A percentile compares a stretch with the other conserved stretches of the same genome.
These are phyloP conservation scores for Phytopythium chamaehyphon DNA, from an alignment of 352 stramenopile species.

Conservation along the genomic window DNA sequence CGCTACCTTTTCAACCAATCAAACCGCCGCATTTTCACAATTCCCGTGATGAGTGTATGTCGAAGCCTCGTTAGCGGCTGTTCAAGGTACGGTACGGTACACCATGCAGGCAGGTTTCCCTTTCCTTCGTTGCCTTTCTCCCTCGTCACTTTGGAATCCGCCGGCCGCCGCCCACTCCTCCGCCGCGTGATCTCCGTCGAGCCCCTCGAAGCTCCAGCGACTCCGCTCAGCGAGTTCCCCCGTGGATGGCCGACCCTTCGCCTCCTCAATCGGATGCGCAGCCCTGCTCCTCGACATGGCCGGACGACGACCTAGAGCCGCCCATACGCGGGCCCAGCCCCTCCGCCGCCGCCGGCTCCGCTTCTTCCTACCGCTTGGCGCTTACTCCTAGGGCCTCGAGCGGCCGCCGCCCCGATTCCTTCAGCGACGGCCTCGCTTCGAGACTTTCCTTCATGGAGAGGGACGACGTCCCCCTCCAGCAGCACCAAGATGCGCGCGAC, in stretches of 20 bases:
- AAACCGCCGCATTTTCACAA: no score
- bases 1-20: background rate
- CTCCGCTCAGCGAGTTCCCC: slow-evolving; percentile 5
- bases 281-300: slow-evolving; percentile 4
- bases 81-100: background rate
- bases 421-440: slow-evolving; percentile 5
- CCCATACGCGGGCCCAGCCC: background rate
- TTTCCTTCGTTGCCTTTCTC: background rate
- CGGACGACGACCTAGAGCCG: slow-evolving; percentile 3
- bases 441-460: slow-evolving; percentile 8
- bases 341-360: slow-evolving; percentile 23
- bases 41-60: slow-evolving; percentile 7
- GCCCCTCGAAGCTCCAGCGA: background rate
- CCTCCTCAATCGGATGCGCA: slow-evolving; percentile 11
- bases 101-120: background rate
- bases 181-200: background rate
- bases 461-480: slow-evolving; percentile 8
- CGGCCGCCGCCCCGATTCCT: slow-evolving; percentile 15
- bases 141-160: slow-evolving; percentile 6
- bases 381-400: slow-evolving; percentile 55
- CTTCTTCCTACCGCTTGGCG: slow-evolving; percentile 59
- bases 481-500: slow-evolving; percentile 15
- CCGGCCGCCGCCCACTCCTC: background rate
- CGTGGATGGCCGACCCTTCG: slow-evolving; percentile 37
- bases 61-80: background rate